Base-by-base conservation (phyloP, 2,329 filamentous ascomycete species). In the Ophiosphaerella korrae region DNA sequence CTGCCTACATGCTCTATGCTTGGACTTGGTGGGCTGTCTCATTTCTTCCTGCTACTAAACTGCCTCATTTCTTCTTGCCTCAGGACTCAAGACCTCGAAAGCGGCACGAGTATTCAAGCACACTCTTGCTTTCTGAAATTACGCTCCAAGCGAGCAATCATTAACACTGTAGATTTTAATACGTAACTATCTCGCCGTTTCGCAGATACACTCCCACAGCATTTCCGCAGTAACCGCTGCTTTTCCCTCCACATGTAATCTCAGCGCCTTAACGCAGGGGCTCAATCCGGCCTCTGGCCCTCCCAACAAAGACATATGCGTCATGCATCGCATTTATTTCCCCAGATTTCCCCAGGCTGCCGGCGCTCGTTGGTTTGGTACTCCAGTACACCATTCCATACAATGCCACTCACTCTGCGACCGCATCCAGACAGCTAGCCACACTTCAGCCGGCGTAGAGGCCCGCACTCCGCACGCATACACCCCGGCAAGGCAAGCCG, bases 401-500 rank as follows among this genome's bases (percentile, higher is more conserved):
- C n/a, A 12, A 29, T 9, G 14, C 38, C 8, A n/a, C 16, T 12
- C 26, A 33, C 41, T 34, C 7, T 34, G 26, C 6, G 26, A 29
- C 26, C 16, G 12, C 41, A 24, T 16, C 29, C 31, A 45, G 36
- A 40, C 18, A 34, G 14, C 24, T 18, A 32, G 26, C 44, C 44
- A 46, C 36, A 40, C 44, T 31, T 16, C 8, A 12, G 4, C 29
- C 44, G 44, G 44, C 36, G 13, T 29, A 13, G 18, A 46, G 44
- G 44, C 36, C 44, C 44, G 43, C 12, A 24, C 23, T 36, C 42
- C 23, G 42, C 32, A 35, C n/a, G 26, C 7, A 8, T 11, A 6
- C 26, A 29, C 26, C 26, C 26, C 11, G 5, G 26, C 11, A 29
- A 29, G 3, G 26, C 26, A 29, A 29, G 11, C 18, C 14, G 23